A percentile compares a stretch with the other conserved stretches of the same genome.
Conservation (phyloP, 2,329 filamentous ascomycete species). For the Pestalotiopsis sp. region DNA sequence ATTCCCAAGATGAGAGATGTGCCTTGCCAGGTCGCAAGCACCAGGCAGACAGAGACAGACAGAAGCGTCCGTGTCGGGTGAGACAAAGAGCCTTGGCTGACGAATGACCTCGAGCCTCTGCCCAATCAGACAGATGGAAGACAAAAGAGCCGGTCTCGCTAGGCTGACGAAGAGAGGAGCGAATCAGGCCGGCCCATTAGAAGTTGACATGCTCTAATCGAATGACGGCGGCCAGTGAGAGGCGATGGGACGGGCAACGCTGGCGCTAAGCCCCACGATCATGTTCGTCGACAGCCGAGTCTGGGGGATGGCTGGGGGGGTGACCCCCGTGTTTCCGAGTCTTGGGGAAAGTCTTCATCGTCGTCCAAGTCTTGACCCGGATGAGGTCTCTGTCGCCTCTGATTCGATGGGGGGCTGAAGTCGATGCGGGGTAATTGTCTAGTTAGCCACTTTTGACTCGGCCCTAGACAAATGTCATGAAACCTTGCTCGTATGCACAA, state of each 20-base stretch:
- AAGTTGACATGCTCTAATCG: conserved; percentile 12
- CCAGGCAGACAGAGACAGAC: not conserved
- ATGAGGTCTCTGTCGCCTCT: not conserved
- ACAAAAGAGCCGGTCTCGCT: not conserved
- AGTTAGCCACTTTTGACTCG: not conserved
- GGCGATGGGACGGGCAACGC: not conserved
- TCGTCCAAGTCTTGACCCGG: not conserved
- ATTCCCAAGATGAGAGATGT: no score
- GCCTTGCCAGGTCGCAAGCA: no score
- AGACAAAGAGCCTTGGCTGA: conserved; percentile 1
- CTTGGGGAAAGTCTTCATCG: not conserved
- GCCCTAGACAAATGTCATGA: not conserved
- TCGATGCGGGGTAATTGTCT: conserved; percentile 5
- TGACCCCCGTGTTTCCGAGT: not conserved
- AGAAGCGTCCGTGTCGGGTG: not conserved
- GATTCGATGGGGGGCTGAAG: not conserved
- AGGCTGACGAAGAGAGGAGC: not conserved
- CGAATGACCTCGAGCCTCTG: not conserved
- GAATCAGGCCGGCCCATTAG: conserved; percentile 1
- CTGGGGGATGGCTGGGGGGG: not conserved
- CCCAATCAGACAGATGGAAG: not conserved
- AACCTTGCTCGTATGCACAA: conserved; percentile 6
- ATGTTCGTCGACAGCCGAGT: not conserved
- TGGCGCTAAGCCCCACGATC: conserved; percentile 5
- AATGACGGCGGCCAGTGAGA: conserved; percentile 7